phyloP scores from a whole-genome alignment of 371 early-diverging fungal species.

The Rhizopus arrhizus region DNA sequence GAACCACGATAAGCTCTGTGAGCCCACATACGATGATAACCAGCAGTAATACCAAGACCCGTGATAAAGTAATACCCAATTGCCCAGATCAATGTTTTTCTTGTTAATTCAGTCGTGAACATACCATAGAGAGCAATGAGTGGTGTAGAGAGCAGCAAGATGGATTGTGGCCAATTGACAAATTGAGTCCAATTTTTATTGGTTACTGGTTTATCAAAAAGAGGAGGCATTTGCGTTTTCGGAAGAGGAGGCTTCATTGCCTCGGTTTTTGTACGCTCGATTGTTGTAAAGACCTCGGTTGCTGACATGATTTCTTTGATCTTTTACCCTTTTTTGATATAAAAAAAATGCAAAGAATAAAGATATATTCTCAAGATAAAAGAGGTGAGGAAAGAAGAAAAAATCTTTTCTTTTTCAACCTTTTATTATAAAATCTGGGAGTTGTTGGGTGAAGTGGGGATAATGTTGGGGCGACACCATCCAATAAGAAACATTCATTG shows the following conservation, averaged over 20 bases:
- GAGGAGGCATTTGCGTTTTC: constrained; percentile 46
- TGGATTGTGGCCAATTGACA: constrained; percentile 83
- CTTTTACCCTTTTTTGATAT: too few relatives aligned
- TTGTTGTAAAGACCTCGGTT: constrained; percentile 17
- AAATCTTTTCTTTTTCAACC: background rate
- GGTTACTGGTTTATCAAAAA: constrained; percentile 58
- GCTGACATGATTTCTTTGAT: constrained; percentile 19
- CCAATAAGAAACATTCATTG: constrained; percentile 24
- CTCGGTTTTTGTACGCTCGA: constrained; percentile 50
- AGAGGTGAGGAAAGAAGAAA: background rate
- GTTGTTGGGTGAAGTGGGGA: constrained; percentile 35
- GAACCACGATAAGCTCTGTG: constrained; percentile 76
- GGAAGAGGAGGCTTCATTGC: constrained; percentile 49
- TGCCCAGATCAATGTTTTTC: constrained; percentile 76
- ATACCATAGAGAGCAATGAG: constrained; percentile 80
- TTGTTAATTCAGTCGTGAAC: constrained; percentile 64
- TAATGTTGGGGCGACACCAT: constrained; percentile 35
- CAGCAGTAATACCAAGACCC: constrained; percentile 92
- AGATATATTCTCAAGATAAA: too few relatives aligned
- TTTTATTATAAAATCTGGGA: background rate
- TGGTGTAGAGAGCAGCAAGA: constrained; percentile 74
- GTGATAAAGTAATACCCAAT: constrained; percentile 80
- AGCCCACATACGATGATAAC: constrained; percentile 84
- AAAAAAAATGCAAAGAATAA: too few relatives aligned
- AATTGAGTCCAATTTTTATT: constrained; percentile 54